Conservation (phyloP, 768 basidiomycete genomes). For the Collybia sp. region DNA sequence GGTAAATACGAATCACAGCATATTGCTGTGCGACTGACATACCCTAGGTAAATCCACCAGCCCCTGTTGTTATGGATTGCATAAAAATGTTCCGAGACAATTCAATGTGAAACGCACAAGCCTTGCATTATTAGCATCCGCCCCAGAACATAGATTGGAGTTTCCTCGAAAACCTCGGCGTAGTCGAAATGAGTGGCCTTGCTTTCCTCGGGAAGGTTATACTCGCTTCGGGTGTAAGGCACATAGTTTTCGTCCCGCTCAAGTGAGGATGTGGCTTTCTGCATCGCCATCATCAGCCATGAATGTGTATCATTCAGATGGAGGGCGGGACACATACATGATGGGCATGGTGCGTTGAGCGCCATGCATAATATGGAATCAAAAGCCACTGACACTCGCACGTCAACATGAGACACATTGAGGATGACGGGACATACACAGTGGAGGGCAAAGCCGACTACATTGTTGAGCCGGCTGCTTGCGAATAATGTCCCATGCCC, state of each 20-base stretch:
- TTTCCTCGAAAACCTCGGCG: slow-evolving; percentile 47
- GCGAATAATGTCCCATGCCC: slow-evolving; percentile 38
- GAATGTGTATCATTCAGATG: neutral
- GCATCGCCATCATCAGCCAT: neutral
- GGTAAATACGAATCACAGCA: too few relatives aligned
- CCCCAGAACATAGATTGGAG: slow-evolving; percentile 37
- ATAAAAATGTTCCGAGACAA: neutral
- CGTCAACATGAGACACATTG: neutral
- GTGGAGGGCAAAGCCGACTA: slow-evolving; percentile 45
- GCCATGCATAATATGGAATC: slow-evolving; percentile 64
- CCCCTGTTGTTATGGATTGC: slow-evolving; percentile 8
- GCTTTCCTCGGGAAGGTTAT: slow-evolving; percentile 32
- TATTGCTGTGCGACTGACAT: neutral
- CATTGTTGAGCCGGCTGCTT: slow-evolving; percentile 30
- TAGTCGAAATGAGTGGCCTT: slow-evolving; percentile 37
- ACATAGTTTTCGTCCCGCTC: slow-evolving; percentile 77
- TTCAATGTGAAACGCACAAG: slow-evolving; percentile 21
- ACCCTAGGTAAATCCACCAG: slow-evolving; percentile 23
- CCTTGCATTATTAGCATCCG: slow-evolving; percentile 47
- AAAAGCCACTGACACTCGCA: slow-evolving; percentile 33
- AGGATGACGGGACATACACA: slow-evolving; percentile 22
- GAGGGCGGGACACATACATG: slow-evolving; percentile 34
- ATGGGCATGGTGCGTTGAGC: slow-evolving; percentile 65
- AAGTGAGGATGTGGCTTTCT: slow-evolving; percentile 68
- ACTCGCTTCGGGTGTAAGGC: slow-evolving; percentile 40